Evolutionary conservation across 176 grass and related monocot species (phyloP), one percentile per base, ranked within the genome.

Genomic region (Stipa capillata): DNA sequence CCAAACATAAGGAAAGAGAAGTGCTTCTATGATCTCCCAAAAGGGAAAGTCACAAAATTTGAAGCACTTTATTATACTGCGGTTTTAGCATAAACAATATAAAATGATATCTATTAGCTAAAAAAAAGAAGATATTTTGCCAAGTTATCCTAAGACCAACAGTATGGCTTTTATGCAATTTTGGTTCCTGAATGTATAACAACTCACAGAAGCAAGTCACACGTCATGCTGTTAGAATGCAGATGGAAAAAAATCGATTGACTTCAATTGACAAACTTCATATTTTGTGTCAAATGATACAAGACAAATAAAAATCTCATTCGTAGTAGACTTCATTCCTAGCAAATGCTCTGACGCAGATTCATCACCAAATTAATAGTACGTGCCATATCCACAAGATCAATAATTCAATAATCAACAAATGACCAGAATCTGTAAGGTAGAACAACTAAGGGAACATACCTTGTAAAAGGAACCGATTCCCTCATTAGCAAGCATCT

Each of bases 391-490:
- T 48, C 35, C 10, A 1, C 24, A 54, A 31, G 3, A 76, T 29
- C 40, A 68, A 47, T 54, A 39, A 23, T 66, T 55, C 61, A 79
- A 35, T 70, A n/a, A 53, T 45, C 33, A 51, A 20, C 7, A 45
- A 23, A n/a, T 11, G 12, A 56, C 2, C 8, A 2, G 43, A 72
- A 85, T 72, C 43, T 60, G 1, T 54, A 23, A 8, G 23, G 18
- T 24, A 79, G 8, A 58, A 34, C 15, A 58, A 58, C 32, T 62
- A 55, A 82, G 42, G 67, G 41, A 71, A 35, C 25, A 77, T 74
- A 97, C 93, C 93, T 92, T 97, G 76, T 97, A 97, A 37, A 97
- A 88, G 56, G 90, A 49, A 59, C 90, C 65, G 37, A 97, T 48
- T 37, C 93, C 93, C 14, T 84, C 93, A 42, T 82, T 79, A 34